Base-by-base conservation (phyloP, 2,329 filamentous ascomycete species). In the Fusarium xyrophilum region DNA sequence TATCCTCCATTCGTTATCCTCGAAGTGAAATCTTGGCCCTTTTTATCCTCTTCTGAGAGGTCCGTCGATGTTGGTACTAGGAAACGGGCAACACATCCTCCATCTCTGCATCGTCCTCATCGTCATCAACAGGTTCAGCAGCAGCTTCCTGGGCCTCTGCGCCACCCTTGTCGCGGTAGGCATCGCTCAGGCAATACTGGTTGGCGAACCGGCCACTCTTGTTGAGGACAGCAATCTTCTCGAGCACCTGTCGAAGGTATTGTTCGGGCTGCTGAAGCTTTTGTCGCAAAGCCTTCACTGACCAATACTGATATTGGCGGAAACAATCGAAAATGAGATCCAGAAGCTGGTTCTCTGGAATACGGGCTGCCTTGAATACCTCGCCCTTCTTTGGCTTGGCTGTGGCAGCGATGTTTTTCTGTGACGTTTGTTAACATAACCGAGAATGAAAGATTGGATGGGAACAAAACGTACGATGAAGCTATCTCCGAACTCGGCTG, bases 231-330 rank as follows among this genome's bases (percentile, higher is more conserved):
- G 93, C 95, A 63, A 98, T 88, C 75, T 93, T 89, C 67, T 94
- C 91, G 70, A 99, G 81, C 2, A 90, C 91, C 76, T 96, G 88
- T 56, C 95, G 93, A 65, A 99, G 87, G 78, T 94, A 98, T n/a
- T 91, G 89, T 77, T 98, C 96, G 3, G 96, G 96, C 80, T 99
- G 96, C 63, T 90, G 87, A 39, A 96, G 87, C 64, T 86, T 83
- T 52, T 88, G 85, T 68, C 93, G 93, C 71, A 99, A 86, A 8
- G 91, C 88, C 76, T 93, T 94, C 84, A 98, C 92, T n/a, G 91
- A 89, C 94, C 95, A 99, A 80, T 96, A 98, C 73, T 90, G 89
- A 84, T 91, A 97, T 74, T 91, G 84, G 59, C 90, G 88, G 88
- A 97, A 99, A 76, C 90, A 91, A 50, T 86, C 82, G 82, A 95